Percentiles rank a stretch among this genome's conserved stretches.
Conservation (phyloP, 306 rosid species). For the Lagenaria siceraria region DNA sequence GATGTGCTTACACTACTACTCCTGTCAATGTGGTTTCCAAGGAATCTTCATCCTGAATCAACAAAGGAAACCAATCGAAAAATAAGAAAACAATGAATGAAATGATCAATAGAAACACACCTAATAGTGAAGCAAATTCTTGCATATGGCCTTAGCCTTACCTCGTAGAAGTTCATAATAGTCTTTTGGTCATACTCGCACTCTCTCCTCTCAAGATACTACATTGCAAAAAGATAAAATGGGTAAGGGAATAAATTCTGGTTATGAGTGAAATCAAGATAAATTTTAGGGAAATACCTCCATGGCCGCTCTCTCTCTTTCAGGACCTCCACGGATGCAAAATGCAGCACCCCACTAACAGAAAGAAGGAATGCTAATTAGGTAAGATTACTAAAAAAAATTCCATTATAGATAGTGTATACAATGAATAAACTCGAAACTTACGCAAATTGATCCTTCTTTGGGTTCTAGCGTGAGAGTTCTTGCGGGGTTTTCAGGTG, state of each 20-base stretch:
- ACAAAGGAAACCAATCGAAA: not conserved
- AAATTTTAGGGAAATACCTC: slow-evolving; percentile 38
- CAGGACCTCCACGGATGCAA: slow-evolving; percentile 70
- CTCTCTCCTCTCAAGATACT: slow-evolving; percentile 90
- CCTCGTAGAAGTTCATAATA: slow-evolving; percentile 31
- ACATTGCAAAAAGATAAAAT: slow-evolving; percentile 3
- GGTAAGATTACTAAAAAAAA: not conserved
- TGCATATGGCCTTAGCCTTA: slow-evolving; percentile 6
- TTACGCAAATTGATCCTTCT: slow-evolving; percentile 75
- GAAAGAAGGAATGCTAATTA: slow-evolving; percentile 5
- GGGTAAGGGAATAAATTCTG: not conserved
- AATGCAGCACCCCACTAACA: slow-evolving; percentile 92
- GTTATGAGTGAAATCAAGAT: not conserved
- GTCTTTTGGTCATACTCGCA: slow-evolving; percentile 55
- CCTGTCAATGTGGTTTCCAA: slow-evolving; percentile 44
- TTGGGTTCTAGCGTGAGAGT: slow-evolving; percentile 75
- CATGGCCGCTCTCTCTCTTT: slow-evolving; percentile 64
- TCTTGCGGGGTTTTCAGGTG: slow-evolving; percentile 86
- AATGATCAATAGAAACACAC: not conserved
- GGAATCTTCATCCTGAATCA: slow-evolving; percentile 48
- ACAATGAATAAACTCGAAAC: slow-evolving; percentile 3
- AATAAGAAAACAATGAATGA: not conserved
- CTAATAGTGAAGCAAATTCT: not conserved
- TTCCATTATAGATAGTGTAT: not conserved
- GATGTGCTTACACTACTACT: slow-evolving; percentile 60